These are phyloP conservation scores for Kurtzmaniella fragi DNA, from an alignment of 805 yeast species.

Conservation along the genomic window DNA sequence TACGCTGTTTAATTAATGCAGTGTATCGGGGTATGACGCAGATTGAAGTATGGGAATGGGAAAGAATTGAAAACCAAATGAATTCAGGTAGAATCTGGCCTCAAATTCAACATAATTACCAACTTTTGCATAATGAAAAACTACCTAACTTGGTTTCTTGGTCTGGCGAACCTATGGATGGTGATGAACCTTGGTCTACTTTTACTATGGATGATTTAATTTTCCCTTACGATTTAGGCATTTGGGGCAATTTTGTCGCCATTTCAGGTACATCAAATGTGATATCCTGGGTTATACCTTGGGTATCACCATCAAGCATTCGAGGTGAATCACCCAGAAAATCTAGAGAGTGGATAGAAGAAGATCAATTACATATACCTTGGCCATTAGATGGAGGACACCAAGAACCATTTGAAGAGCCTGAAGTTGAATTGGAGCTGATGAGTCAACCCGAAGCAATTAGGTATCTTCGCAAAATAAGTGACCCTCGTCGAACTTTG, in stretches of 20 bases:
- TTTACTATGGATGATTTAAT: conserved; percentile 60
- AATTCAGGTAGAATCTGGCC: conserved; percentile 51
- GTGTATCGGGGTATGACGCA: conserved; percentile 70
- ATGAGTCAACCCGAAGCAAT: conserved; percentile 8
- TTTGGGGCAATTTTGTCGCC: conserved; percentile 45
- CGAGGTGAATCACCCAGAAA: no score
- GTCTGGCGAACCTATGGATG: conserved; percentile 13
- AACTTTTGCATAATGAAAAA: conserved; percentile 30
- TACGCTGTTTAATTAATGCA: conserved; percentile 57
- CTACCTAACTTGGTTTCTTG: conserved; percentile 47
- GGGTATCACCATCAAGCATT: conserved; percentile 45
- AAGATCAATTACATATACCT: conserved; percentile 62
- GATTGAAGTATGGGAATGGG: conserved; percentile 90
- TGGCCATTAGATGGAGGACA: conserved; percentile 92
- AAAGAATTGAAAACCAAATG: conserved; percentile 67
- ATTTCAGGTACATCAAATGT: no score
- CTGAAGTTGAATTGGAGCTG: conserved; percentile 8
- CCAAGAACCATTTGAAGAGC: conserved; percentile 24
- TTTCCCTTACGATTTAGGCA: conserved; percentile 81
- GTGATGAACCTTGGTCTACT: conserved; percentile 16
- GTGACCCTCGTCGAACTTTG: conserved; percentile 32
- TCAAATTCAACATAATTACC: conserved; percentile 42
- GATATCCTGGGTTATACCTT: conserved; percentile 61
- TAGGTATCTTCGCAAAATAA: conserved; percentile 3
- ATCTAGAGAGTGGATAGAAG: conserved; percentile 39